Conservation (phyloP, 441 rosid species). For the Manihot esculenta region DNA sequence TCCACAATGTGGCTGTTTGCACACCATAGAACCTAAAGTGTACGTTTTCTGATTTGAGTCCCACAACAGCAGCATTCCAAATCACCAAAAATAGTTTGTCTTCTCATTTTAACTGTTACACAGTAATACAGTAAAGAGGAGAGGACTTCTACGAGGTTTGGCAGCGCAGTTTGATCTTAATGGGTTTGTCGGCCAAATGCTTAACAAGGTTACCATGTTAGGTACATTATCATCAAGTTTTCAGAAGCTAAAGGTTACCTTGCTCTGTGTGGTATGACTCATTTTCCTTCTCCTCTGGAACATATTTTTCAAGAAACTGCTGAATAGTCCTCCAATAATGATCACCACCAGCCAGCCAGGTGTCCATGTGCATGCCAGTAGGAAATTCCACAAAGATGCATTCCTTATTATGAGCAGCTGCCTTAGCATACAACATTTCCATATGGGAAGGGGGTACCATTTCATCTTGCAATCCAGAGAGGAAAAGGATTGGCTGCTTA, state of each 20-base stretch:
- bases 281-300: slow-evolving; percentile 43
- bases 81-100: no score
- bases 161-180: no score
- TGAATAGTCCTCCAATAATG: slow-evolving; percentile 71
- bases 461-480: slow-evolving; percentile 97
- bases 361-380: slow-evolving; percentile 97
- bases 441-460: slow-evolving; percentile 95
- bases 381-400: slow-evolving; percentile 81
- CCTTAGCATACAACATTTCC: slow-evolving; percentile 86
- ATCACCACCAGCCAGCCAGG: slow-evolving; percentile 95
- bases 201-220: not conserved
- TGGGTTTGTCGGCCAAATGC: no score
- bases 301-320: slow-evolving; percentile 57
- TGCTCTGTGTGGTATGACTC: slow-evolving; percentile 28
- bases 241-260: slow-evolving; percentile 33
- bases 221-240: slow-evolving; percentile 9
- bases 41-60: not conserved
- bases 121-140: no score
- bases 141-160: no score
- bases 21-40: not conserved
- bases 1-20: not conserved
- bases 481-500: slow-evolving; percentile 85
- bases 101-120: no score
- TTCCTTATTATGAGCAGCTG: slow-evolving; percentile 66
- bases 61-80: not conserved